Conservation (phyloP, 257 asterid genomes). For the Lavandula angustifolia region DNA sequence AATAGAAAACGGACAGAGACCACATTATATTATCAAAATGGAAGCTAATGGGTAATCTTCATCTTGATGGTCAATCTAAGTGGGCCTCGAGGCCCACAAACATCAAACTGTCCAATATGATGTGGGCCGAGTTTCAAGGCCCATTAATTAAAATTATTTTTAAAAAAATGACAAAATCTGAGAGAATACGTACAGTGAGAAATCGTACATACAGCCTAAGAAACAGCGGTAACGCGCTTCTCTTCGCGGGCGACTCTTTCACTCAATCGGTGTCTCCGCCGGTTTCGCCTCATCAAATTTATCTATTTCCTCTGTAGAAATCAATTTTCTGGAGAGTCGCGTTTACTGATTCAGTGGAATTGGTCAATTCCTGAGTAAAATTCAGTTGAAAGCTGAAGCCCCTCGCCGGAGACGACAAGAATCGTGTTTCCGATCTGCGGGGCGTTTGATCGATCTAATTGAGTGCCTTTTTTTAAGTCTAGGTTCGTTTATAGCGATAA, state of each 20-base stretch:
- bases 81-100: no score
- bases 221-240: slow-evolving; percentile 33
- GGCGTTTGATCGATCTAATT: slow-evolving; percentile 32
- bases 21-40: no score
- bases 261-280: slow-evolving; percentile 27
- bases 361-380: slow-evolving; percentile 9
- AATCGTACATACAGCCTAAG: slow-evolving; percentile 28
- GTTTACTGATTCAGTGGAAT: slow-evolving; percentile 33
- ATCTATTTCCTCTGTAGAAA: background rate
- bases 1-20: no score
- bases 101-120: no score
- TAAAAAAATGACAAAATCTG: background rate
- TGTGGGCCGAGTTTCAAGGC: slow-evolving; percentile 41
- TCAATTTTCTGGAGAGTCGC: slow-evolving; percentile 2
- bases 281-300: slow-evolving; percentile 4
- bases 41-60: no score
- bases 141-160: background rate
- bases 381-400: slow-evolving; percentile 20
- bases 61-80: no score
- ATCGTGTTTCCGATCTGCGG: slow-evolving; percentile 27
- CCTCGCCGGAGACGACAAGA: slow-evolving; percentile 25
- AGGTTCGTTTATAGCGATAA: slow-evolving; percentile 6
- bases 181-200: slow-evolving; percentile 3
- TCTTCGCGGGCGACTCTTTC: slow-evolving; percentile 41
- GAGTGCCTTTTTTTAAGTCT: slow-evolving; percentile 5